Evolutionary conservation across 2,329 filamentous ascomycete genomes (phyloP).

Genomic region (Xenosphaeropsis pyriputrescens): DNA sequence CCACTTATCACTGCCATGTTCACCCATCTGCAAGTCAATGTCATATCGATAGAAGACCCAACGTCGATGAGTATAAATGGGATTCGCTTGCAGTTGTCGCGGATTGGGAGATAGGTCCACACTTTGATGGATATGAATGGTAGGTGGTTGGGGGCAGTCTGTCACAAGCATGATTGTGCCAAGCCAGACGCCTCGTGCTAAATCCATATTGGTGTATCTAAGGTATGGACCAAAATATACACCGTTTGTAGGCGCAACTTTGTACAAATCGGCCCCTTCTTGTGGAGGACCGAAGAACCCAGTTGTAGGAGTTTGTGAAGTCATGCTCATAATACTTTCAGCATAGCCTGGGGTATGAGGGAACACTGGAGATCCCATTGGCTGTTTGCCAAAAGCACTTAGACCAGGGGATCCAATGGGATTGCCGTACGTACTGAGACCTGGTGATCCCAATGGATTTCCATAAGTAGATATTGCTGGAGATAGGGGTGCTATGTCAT

Average conservation of each 20-base stretch:
- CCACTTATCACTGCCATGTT: constrained; percentile 71
- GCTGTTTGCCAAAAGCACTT: constrained; percentile 40
- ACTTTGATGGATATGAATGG: constrained; percentile 88
- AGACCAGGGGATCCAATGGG: constrained; percentile 54
- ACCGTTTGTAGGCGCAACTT: constrained; percentile 82
- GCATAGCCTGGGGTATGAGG: constrained; percentile 73
- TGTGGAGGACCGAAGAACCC: constrained; percentile 81
- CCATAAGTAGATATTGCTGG: constrained; percentile 25
- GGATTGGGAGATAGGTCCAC: constrained; percentile 86
- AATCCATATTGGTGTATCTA: constrained; percentile 92
- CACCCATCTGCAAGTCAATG: constrained; percentile 78
- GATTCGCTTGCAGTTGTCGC: constrained; percentile 66
- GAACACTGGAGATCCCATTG: constrained; percentile 68
- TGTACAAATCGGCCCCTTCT: constrained; percentile 87
- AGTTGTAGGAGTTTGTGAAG: constrained; percentile 58
- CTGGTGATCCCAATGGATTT: constrained; percentile 57
- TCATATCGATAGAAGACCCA: constrained; percentile 97
- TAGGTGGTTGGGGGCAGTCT: constrained; percentile 81
- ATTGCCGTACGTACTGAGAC: constrained; percentile 62
- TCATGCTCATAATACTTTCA: constrained; percentile 73
- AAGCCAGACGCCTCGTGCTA: constrained; percentile 80
- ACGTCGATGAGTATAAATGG: constrained; percentile 78
- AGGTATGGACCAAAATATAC: constrained; percentile 97
- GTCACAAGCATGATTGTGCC: constrained; percentile 90
- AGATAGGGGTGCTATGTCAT: constrained; percentile 71